These are phyloP conservation scores for Dioscorea cayenensis DNA, from an alignment of 116 monocot species.

Conservation along the genomic window DNA sequence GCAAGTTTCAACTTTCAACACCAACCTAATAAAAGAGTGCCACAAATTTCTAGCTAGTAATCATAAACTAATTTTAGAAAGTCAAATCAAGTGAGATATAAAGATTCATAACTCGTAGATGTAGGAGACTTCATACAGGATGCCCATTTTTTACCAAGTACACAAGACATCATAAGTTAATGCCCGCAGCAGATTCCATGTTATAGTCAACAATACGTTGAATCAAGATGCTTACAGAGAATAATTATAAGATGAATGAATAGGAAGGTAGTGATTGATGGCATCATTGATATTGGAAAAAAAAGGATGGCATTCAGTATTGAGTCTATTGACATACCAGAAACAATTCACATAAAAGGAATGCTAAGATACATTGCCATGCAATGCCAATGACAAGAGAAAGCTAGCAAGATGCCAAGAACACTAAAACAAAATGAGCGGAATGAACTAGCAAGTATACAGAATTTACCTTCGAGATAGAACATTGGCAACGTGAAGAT, in stretches of 20 bases:
- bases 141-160: neutral
- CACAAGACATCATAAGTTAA: neutral
- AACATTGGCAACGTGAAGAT: constrained; percentile 80
- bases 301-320: neutral
- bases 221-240: neutral
- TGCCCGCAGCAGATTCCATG: neutral
- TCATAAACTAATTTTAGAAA: neutral
- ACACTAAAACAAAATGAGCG: neutral
- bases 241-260: neutral
- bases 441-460: neutral
- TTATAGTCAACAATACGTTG: neutral
- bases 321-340: neutral
- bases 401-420: neutral
- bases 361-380: neutral
- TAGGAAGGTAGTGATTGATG: too few relatives aligned
- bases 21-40: neutral
- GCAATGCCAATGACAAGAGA: neutral
- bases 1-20: constrained; percentile 7
- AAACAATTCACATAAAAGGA: neutral
- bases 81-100: neutral
- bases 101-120: neutral
- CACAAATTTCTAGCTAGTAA: neutral
- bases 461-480: constrained; percentile 71
- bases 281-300: too few relatives aligned
- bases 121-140: neutral